Percentiles rank a stretch among this genome's conserved stretches.
Evolutionary conservation across 2,329 filamentous ascomycete species (phyloP).

Genomic region (Alternaria atra): DNA sequence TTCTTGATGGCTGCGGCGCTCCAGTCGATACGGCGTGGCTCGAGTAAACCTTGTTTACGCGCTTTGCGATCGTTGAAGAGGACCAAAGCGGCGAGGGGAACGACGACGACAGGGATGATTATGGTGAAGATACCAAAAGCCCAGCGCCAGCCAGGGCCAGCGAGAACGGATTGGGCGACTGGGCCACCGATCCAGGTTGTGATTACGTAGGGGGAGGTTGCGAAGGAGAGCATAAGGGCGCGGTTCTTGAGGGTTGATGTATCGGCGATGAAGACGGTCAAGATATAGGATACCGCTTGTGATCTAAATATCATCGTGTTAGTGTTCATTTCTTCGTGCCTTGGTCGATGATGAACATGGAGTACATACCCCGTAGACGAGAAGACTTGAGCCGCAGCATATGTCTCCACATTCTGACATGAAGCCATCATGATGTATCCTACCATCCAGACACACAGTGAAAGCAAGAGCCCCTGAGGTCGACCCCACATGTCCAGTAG

Average conservation of each 20-base stretch:
- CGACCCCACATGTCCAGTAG: constrained; percentile 44
- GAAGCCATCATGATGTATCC: constrained; percentile 71
- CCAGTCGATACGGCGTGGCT: background rate
- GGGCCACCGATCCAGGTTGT: constrained; percentile 70
- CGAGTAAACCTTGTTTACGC: background rate
- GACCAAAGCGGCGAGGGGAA: constrained; percentile 67
- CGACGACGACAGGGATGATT: constrained; percentile 67
- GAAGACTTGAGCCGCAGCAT: constrained; percentile 71
- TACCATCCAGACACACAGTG: constrained; percentile 34
- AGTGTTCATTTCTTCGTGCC: background rate
- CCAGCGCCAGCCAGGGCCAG: constrained; percentile 69
- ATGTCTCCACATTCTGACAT: constrained; percentile 66
- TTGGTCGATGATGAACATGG: background rate
- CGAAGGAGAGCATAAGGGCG: constrained; percentile 69
- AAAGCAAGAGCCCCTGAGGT: constrained; percentile 42
- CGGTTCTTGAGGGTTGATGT: constrained; percentile 70
- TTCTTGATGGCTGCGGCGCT: background rate
- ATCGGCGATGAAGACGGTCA: constrained; percentile 72
- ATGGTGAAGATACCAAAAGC: constrained; percentile 72
- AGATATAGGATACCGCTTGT: constrained; percentile 55
- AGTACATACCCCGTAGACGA: constrained; percentile 63
- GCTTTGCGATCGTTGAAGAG: constrained; percentile 55
- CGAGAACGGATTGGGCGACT: constrained; percentile 64
- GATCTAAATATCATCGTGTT: background rate
- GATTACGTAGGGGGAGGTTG: constrained; percentile 70